These are phyloP conservation scores for Prototheca wickerhamii DNA, from an alignment of 163 green algal species.

Conservation along the genomic window DNA sequence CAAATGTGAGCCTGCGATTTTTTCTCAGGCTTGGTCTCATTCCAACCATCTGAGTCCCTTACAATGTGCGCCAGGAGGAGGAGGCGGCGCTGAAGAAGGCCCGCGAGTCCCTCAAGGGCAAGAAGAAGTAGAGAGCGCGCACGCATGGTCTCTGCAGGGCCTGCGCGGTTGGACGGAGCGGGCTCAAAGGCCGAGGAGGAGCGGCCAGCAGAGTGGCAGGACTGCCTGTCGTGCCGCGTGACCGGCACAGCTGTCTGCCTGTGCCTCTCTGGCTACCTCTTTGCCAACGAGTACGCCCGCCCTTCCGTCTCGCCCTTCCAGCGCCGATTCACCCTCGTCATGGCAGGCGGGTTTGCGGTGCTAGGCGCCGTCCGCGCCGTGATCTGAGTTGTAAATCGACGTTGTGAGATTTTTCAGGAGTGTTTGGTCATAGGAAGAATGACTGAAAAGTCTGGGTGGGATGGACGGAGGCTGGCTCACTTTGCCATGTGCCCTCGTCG, in stretches of 20 bases:
- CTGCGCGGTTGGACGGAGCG: too few relatives aligned
- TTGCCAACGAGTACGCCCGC: conserved; percentile 10
- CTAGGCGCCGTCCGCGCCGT: conserved; percentile 24
- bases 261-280: conserved; percentile 29
- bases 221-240: conserved; percentile 34
- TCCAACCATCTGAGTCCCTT: neutral
- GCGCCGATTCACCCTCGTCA: conserved; percentile 8
- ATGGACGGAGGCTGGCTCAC: too few relatives aligned
- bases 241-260: conserved; percentile 32
- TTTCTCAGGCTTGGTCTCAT: too few relatives aligned
- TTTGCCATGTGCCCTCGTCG: too few relatives aligned
- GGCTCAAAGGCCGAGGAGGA: neutral
- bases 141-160: neutral
- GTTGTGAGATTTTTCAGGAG: neutral
- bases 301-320: conserved; percentile 17
- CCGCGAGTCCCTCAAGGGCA: conserved; percentile 25
- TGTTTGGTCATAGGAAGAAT: too few relatives aligned
- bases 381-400: conserved; percentile 6
- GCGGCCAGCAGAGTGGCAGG: neutral
- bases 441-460: too few relatives aligned
- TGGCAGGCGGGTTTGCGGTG: conserved; percentile 19
- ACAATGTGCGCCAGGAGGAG: conserved; percentile 19
- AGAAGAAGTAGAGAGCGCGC: conserved; percentile 31
- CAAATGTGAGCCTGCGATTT: too few relatives aligned
- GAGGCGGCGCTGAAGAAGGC: conserved; percentile 33